A percentile compares a stretch with the other conserved stretches of the same genome.
phyloP scores from a whole-genome alignment of 164 flowering plant species.

The Paratinospora sagittata region DNA sequence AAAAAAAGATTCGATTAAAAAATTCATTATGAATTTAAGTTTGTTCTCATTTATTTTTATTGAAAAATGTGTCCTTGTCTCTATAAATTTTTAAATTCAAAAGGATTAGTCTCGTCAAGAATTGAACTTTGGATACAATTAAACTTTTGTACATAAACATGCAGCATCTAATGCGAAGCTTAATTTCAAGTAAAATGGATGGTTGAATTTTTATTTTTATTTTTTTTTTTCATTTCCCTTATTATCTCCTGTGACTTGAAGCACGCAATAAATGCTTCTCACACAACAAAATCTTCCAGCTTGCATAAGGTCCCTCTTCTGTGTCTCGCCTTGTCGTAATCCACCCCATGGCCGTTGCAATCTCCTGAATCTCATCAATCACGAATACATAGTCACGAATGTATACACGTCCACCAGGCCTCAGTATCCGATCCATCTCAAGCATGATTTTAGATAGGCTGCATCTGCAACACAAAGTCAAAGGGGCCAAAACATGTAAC shows the following conservation, averaged over 20 bases:
- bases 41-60: too few relatives aligned
- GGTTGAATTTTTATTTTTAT: neutral
- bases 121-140: neutral
- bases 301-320: constrained; percentile 75
- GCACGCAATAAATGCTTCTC: constrained; percentile 35
- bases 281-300: constrained; percentile 50
- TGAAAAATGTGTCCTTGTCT: too few relatives aligned
- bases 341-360: constrained; percentile 75
- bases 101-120: too few relatives aligned
- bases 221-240: too few relatives aligned
- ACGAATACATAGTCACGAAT: constrained; percentile 65
- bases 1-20: too few relatives aligned
- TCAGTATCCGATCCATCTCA: constrained; percentile 86
- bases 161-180: too few relatives aligned
- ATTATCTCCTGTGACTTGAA: neutral
- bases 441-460: constrained; percentile 66
- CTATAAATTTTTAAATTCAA: too few relatives aligned
- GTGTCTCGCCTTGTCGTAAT: constrained; percentile 43
- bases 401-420: constrained; percentile 86
- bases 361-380: constrained; percentile 58
- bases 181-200: too few relatives aligned
- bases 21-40: too few relatives aligned
- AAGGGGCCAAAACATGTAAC: neutral
- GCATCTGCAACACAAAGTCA: constrained; percentile 45
- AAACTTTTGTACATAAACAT: neutral